Conservation (phyloP, 164 flowering plant genomes). For the Echeveria elegans region DNA sequence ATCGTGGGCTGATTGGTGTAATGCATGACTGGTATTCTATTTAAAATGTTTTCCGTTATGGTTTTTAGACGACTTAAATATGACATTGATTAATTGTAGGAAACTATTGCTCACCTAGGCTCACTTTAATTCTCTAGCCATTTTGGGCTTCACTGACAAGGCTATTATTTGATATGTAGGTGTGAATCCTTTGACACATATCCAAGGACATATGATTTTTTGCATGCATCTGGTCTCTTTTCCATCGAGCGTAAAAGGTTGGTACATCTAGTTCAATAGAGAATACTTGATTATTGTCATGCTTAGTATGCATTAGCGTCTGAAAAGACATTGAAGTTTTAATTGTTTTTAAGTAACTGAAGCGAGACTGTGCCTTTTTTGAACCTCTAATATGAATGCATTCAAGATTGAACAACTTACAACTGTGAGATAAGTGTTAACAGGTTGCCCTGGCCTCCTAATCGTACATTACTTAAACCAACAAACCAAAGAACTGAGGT, state of each 20-base stretch:
- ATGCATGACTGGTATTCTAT: conserved; percentile 35
- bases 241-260: conserved; percentile 70
- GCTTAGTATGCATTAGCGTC: background rate
- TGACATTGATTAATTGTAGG: background rate
- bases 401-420: background rate
- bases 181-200: conserved; percentile 87
- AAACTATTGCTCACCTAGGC: too few species aligned
- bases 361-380: background rate
- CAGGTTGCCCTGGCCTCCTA: background rate
- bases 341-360: background rate
- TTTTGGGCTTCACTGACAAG: too few species aligned
- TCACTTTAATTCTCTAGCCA: too few species aligned
- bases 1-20: conserved; percentile 58
- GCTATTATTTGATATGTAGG: conserved; percentile 22
- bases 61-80: background rate
- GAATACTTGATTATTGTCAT: background rate
- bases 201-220: conserved; percentile 80
- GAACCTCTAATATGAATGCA: too few species aligned
- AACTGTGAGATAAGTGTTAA: background rate
- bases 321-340: background rate
- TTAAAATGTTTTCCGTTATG: background rate
- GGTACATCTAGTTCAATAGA: background rate
- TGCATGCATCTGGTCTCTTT: conserved; percentile 73
- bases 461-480: background rate
- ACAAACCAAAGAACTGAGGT: background rate